Base-by-base conservation (phyloP, 495 filamentous ascomycete species). In the Parathielavia appendiculata region DNA sequence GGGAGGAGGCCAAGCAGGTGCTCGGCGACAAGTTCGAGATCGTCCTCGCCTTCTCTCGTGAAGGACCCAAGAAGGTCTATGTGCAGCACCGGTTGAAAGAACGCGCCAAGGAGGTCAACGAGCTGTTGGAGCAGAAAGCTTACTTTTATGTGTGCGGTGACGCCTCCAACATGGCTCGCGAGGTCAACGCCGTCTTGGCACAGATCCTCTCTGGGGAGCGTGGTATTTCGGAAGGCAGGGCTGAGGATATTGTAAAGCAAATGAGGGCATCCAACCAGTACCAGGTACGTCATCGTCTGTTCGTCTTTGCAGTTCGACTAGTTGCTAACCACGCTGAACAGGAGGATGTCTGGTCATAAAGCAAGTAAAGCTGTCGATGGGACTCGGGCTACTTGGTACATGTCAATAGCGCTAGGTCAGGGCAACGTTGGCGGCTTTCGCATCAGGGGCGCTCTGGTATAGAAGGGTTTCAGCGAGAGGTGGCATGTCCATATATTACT, bases 81-180 rank as follows among this genome's bases (percentile, higher is more conserved):
- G 93, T 99, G 7, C 93, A 99, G 73, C 92, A 99, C 73, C 80
- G 89, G 58, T 79, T 99, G 56, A 82, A 86, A 71, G 90, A 97
- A 72, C 76, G 84, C 22, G 88, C 90, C 32, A 79, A 86, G 52
- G 83, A 95, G 61, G 81, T 99, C 75, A 93, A 96, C 71, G 83
- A 92, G 62, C 84, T 99, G 4, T 79, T 99, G 12, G 77, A 88
- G 68, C 73, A 86, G 63, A 90, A 97, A 70, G 92, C 88, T 16
- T 96, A 92, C 73, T 90, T 99, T 76, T 99, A 99, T 69, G 93
- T 99, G 36, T 99, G 93, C 67, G 93, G 93, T 75, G 93, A 99
- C 65, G 93, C 93, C 7, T 89, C 95, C 49, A 92, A 96, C 76
- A 99, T 99, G 93, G 93, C 93, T 40, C 83, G 95, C 45, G 93